phyloP scores from a whole-genome alignment of 169 alveolate species.

The Plasmodium chabaudi region DNA sequence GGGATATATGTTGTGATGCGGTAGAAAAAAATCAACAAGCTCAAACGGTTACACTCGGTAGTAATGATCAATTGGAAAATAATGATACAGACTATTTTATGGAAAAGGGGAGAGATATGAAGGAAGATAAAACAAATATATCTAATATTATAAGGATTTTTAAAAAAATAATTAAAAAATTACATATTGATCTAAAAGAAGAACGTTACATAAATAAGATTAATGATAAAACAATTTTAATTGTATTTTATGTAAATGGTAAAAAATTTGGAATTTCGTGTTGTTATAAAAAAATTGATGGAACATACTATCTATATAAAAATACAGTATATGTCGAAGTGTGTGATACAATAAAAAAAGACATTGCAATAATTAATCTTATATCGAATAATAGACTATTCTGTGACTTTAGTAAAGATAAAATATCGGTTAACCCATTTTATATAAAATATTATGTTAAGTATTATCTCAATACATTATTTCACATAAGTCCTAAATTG shows the following conservation, averaged over 20 bases:
- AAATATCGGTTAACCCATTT: slow-evolving; percentile 21
- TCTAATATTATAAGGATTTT: slow-evolving; percentile 5
- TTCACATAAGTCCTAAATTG: slow-evolving; percentile 4
- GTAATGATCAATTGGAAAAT: background rate
- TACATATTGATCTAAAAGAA: slow-evolving; percentile 12
- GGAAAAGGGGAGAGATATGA: background rate
- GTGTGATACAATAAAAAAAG: slow-evolving; percentile 13
- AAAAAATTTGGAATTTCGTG: slow-evolving; percentile 29
- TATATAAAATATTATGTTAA: slow-evolving; percentile 58
- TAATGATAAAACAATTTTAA: slow-evolving; percentile 35
- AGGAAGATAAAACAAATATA: slow-evolving; percentile 15
- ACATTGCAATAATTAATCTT: slow-evolving; percentile 43
- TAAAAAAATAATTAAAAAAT: slow-evolving; percentile 23
- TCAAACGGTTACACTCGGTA: background rate
- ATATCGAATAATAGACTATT: slow-evolving; percentile 34
- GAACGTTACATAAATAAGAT: slow-evolving; percentile 42
- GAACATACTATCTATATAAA: slow-evolving; percentile 43
- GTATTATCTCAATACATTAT: slow-evolving; percentile 29
- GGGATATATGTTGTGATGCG: background rate
- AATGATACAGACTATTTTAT: background rate
- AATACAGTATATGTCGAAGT: slow-evolving; percentile 23
- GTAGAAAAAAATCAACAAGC: background rate
- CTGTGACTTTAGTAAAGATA: slow-evolving; percentile 10
- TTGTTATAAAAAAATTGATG: slow-evolving; percentile 59
- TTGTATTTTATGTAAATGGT: slow-evolving; percentile 43